Conservation (phyloP, 805 yeast genomes). For the Wickerhamomyces canadensis region DNA sequence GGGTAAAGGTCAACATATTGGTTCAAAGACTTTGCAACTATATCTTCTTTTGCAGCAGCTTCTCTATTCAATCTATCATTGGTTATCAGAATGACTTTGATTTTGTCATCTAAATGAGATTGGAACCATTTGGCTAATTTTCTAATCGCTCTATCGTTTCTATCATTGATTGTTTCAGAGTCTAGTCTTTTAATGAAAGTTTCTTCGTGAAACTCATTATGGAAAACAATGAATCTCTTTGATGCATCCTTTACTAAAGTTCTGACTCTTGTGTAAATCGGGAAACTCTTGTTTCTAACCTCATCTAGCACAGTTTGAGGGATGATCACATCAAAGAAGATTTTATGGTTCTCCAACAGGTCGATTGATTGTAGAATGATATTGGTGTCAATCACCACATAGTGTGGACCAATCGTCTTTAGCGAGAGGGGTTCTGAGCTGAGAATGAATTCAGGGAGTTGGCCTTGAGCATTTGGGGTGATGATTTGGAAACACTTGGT, state of each 20-base stretch:
- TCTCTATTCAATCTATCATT: constrained; percentile 67
- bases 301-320: constrained; percentile 96
- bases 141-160: constrained; percentile 89
- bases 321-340: constrained; percentile 85
- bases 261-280: constrained; percentile 81
- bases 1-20: constrained; percentile 70
- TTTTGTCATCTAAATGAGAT: constrained; percentile 47
- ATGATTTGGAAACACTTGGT: constrained; percentile 48
- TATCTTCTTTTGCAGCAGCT: constrained; percentile 48
- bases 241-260: constrained; percentile 66
- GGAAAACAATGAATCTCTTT: constrained; percentile 85
- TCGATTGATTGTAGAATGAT: constrained; percentile 86
- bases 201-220: constrained; percentile 78
- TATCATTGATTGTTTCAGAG: constrained; percentile 76
- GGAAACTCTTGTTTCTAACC: constrained; percentile 80
- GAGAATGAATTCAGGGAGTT: constrained; percentile 59
- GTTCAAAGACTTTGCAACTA: constrained; percentile 50
- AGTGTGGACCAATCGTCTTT: constrained; percentile 59
- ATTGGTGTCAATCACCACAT: constrained; percentile 82
- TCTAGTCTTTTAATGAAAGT: constrained; percentile 58
- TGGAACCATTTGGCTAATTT: constrained; percentile 67
- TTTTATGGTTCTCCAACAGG: constrained; percentile 67
- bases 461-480: constrained; percentile 62
- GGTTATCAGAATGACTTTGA: constrained; percentile 58
- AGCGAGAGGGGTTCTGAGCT: constrained; percentile 52